phyloP scores from a whole-genome alignment of 2,329 filamentous ascomycete species.

The Fusarium annulatum region DNA sequence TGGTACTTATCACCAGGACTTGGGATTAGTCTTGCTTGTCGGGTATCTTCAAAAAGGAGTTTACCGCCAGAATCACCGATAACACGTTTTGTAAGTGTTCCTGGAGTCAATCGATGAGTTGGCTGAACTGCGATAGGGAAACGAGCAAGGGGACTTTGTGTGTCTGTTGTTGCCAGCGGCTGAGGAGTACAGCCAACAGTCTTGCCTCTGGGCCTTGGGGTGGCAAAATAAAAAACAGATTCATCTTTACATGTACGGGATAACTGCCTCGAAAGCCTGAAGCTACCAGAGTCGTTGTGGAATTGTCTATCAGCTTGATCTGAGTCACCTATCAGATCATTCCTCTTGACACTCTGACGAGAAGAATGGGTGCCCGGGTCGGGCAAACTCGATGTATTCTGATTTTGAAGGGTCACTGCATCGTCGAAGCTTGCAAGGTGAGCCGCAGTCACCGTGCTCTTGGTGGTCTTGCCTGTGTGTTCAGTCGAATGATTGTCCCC shows the following conservation, averaged over 20 bases:
- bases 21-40: slow-evolving; percentile 31
- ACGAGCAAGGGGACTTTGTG: slow-evolving; percentile 40
- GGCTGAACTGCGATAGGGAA: slow-evolving; percentile 45
- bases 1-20: slow-evolving; percentile 21
- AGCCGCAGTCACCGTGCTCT: background rate
- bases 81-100: slow-evolving; percentile 38
- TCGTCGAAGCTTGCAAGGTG: background rate
- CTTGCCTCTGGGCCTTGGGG: background rate
- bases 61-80: slow-evolving; percentile 41
- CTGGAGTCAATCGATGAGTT: slow-evolving; percentile 41
- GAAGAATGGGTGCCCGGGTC: background rate
- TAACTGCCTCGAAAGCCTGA: slow-evolving; percentile 1
- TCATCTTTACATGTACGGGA: slow-evolving; percentile 9
- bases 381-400: background rate
- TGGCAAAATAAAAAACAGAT: slow-evolving; percentile 15
- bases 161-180: slow-evolving; percentile 21
- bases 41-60: slow-evolving; percentile 34
- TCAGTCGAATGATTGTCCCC: background rate
- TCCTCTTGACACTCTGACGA: background rate
- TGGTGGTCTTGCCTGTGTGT: background rate
- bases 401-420: background rate
- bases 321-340: background rate
- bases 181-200: slow-evolving; percentile 20
- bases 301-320: background rate
- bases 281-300: background rate